These are phyloP conservation scores for Sporodiniella umbellata DNA, from an alignment of 371 early-diverging fungal species.

Conservation along the genomic window DNA sequence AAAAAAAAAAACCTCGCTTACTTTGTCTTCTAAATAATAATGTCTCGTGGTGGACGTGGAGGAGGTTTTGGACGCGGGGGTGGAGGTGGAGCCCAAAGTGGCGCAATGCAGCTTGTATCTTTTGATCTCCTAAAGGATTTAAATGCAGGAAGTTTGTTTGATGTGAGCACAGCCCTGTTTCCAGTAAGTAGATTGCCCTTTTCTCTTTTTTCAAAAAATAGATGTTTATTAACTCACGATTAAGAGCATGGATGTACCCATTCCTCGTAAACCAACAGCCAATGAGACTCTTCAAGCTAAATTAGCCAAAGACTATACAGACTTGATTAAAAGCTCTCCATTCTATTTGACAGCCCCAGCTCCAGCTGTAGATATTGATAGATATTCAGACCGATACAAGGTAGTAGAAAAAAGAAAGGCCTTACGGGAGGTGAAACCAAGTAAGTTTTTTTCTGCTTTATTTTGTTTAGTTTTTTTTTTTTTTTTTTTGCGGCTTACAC, in stretches of 20 bases:
- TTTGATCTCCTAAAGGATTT: slow-evolving; percentile 46
- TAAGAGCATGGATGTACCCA: slow-evolving; percentile 45
- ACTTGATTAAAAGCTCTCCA: slow-evolving; percentile 32
- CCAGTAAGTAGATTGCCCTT: slow-evolving; percentile 25
- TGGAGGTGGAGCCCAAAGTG: slow-evolving; percentile 33
- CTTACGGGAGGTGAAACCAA: slow-evolving; percentile 40
- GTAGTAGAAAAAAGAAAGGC: slow-evolving; percentile 19
- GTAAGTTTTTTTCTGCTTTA: slow-evolving; percentile 13
- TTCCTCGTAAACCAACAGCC: slow-evolving; percentile 40
- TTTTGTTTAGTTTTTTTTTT: neutral
- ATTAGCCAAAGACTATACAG: slow-evolving; percentile 26
- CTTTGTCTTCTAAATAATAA: slow-evolving; percentile 3
- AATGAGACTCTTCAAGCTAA: slow-evolving; percentile 33
- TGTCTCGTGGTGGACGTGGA: slow-evolving; percentile 41
- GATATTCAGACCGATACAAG: slow-evolving; percentile 50
- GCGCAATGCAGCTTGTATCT: slow-evolving; percentile 45
- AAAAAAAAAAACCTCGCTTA: too few species aligned
- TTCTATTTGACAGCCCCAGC: slow-evolving; percentile 32
- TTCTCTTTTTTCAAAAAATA: neutral
- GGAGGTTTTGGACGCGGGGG: slow-evolving; percentile 41
- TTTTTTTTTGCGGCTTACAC: neutral
- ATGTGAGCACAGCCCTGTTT: slow-evolving; percentile 41
- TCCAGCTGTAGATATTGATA: slow-evolving; percentile 42
- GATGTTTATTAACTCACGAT: neutral
- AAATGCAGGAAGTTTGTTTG: slow-evolving; percentile 39